Percentiles rank a stretch among this genome's conserved stretches.
These are phyloP conservation scores for Candida germanica DNA, from an alignment of 805 yeast species.

Conservation along the genomic window DNA sequence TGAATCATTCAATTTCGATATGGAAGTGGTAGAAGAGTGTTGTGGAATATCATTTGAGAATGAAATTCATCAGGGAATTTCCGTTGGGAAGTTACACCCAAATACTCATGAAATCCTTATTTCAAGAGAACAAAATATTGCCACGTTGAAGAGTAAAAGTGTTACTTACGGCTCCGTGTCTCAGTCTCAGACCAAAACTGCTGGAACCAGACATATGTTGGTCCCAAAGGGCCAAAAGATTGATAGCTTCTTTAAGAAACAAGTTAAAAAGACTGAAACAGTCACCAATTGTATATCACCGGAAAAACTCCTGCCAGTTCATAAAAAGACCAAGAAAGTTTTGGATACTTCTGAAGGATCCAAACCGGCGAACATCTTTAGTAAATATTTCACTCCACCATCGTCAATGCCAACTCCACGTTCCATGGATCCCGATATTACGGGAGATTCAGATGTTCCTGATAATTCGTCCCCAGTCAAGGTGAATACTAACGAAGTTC, in stretches of 20 bases:
- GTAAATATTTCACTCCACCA: constrained; percentile 5
- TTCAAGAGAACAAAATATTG: constrained; percentile 44
- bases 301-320: constrained; percentile 14
- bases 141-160: constrained; percentile 18
- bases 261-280: constrained; percentile 3
- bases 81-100: constrained; percentile 70
- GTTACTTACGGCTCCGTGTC: constrained; percentile 4
- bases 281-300: constrained; percentile 1
- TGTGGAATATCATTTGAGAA: constrained; percentile 42
- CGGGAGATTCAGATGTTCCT: constrained; percentile 33
- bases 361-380: constrained; percentile 8
- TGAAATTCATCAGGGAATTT: constrained; percentile 52
- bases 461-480: constrained; percentile 26
- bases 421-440: constrained; percentile 9
- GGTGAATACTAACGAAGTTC: constrained; percentile 9
- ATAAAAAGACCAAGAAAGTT: constrained; percentile 12
- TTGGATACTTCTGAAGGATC: constrained; percentile 6
- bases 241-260: constrained; percentile 10
- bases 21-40: constrained; percentile 41
- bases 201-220: neutral
- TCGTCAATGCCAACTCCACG: constrained; percentile 8
- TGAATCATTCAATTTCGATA: constrained; percentile 34
- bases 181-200: neutral
- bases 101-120: constrained; percentile 45
- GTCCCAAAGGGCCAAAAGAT: constrained; percentile 7